Base-by-base conservation (phyloP, 2,329 filamentous ascomycete genomes). In the Colletotrichum gigasporum region DNA sequence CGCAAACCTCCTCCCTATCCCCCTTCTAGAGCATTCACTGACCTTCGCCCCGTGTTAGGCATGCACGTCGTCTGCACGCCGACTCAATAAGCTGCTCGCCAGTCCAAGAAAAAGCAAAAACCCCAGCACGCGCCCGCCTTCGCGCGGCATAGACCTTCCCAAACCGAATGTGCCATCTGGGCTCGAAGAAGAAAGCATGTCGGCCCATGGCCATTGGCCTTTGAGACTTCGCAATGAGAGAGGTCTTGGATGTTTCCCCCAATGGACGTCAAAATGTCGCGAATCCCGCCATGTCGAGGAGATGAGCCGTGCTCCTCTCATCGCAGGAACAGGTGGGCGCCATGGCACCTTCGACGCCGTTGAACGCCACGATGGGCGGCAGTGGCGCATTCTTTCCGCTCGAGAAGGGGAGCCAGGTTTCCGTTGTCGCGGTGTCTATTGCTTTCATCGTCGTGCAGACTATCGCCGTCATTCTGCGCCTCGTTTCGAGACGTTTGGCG, bases 401-500 rank as follows among this genome's bases (percentile, higher is more conserved):
- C n/a, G 61, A 61, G 42, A 54, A 26, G 5, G 32, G 22, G 48
- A 35, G 20, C 18, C 61, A 64, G 48, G 22, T 64, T 4, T 44
- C 55, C 5, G 41, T 64, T 20, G 61, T 64, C 18, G 56, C 61
- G 16, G 61, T 64, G 26, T 64, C 61, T 10, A 20, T 64, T 14
- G 60, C 34, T 10, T 58, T 66, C 42, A 41, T 64, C 16, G 32
- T 54, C 35, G 16, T 66, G 3, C 54, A 60, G 4, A 64, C 54
- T 4, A 24, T 54, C 5, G 42, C 57, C 5, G 22, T 63, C 7
- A 16, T 45, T 7, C 18, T 66, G 48, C 60, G 60, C 6, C 18
- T 66, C 7, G 9, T 66, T 5, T 48, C 64, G 9, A 50, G 55
- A 24, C 64, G 60, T n/a, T 53, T 66, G 16, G 60, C 64, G 14